Evolutionary conservation across 129 eudicot genomes (phyloP).

Genomic region (Oenanthe sinensis): DNA sequence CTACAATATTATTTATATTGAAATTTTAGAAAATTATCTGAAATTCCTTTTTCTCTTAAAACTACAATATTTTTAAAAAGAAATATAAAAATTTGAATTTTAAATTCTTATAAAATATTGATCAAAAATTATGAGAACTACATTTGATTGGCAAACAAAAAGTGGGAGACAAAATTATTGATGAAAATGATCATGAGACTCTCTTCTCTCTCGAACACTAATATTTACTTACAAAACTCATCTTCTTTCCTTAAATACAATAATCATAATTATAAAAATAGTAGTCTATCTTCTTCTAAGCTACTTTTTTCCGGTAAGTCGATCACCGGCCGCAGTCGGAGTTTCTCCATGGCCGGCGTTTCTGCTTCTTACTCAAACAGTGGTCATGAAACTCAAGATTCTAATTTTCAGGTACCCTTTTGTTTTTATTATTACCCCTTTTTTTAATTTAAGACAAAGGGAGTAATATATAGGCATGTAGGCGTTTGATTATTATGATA

Average conservation of each 20-base stretch:
- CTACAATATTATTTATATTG: too few species aligned
- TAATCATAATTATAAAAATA: not conserved
- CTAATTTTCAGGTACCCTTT: conserved; percentile 23
- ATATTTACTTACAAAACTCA: not conserved
- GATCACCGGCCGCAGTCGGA: conserved; percentile 2
- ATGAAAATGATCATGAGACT: not conserved
- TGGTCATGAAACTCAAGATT: conserved; percentile 10
- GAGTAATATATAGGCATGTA: too few species aligned
- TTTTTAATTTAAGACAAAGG: too few species aligned
- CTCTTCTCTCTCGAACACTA: not conserved
- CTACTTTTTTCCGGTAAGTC: not conserved
- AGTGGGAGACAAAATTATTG: not conserved
- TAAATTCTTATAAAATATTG: too few species aligned
- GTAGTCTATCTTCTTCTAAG: not conserved
- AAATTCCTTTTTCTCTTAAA: too few species aligned
- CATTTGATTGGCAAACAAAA: not conserved
- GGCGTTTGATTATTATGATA: too few species aligned
- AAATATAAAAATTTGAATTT: too few species aligned
- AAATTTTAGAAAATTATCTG: too few species aligned
- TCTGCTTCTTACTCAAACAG: conserved; percentile 17
- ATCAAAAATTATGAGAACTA: too few species aligned
- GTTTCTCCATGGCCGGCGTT: conserved; percentile 18
- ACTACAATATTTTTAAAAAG: too few species aligned
- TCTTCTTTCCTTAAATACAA: not conserved
- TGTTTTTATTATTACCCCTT: not conserved